Base-by-base conservation (phyloP, 73 alveolate species). In the Stentor coeruleus region DNA sequence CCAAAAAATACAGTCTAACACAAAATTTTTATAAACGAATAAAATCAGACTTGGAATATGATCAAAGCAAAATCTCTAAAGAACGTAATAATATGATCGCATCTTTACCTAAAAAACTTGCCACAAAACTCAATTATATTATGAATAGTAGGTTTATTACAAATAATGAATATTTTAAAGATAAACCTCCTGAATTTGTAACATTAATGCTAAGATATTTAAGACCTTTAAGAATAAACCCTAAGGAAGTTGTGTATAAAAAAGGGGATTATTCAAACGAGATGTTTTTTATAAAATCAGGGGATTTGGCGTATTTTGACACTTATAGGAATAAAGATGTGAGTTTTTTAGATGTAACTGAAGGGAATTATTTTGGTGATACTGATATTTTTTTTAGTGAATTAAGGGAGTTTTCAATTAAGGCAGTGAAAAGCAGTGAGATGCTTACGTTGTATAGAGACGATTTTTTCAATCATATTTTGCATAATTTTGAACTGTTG, bases 301-400 rank as follows among this genome's bases (percentile, higher is more conserved):
- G 98, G 3, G 74, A 84, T 36, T 87, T 75, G 59, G 66, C 72
- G 6, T 26, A 26, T 15, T 15, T 75, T 39, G 38, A 14, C 26
- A 3, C 87, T 33, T 37, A 37, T 26, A 86, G 87, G 3, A 31
- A 60, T 35, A 74, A 81, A 33, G 86, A 84, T 42, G 74, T 85
- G 1, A 82, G 84, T 33, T 92, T 86, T 84, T 14, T n/a, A 20
- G 35, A 14, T 28, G 84, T 92, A n/a, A 83, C 86, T 35, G 82
- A 73, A 31, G 98, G 96, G 14, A 73, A 86, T 59, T 85, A 82
- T 74, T 92, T 92, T 73, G 98, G 98, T 20, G 92, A 84, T 58
- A 87, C 88, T 40, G 97, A 92, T 1, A 14, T 66, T 3, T 33
- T 83, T 31, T 83, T 83, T 75, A 39, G 72, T 75, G 83, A 75